A percentile compares a stretch with the other conserved stretches of the same genome.
These are phyloP conservation scores for Stylonectria norvegica DNA, from an alignment of 2,329 filamentous ascomycete genomes.

Conservation along the genomic window DNA sequence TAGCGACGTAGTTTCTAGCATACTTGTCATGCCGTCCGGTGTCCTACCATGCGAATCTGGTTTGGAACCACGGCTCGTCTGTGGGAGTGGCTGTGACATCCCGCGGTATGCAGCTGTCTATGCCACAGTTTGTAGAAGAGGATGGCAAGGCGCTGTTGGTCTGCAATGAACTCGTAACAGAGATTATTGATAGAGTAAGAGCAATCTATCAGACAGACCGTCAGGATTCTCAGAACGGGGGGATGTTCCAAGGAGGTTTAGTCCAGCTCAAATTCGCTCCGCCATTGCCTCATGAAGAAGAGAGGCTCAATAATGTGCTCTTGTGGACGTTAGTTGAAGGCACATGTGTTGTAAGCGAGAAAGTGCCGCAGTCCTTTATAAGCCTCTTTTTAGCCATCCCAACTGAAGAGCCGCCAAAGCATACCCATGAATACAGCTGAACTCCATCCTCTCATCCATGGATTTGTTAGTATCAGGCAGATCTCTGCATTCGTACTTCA, in stretches of 20 bases:
- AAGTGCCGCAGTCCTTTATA: neutral
- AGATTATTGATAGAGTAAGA: neutral
- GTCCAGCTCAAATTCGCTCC: neutral
- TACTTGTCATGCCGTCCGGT: neutral
- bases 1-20: conserved; percentile 3
- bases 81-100: neutral
- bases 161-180: neutral
- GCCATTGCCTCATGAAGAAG: neutral
- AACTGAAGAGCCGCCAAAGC: neutral
- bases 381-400: neutral
- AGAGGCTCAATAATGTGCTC: neutral
- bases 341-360: neutral
- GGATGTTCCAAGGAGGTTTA: neutral
- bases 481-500: neutral
- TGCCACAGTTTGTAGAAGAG: neutral
- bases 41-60: neutral
- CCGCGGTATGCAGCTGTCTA: neutral
- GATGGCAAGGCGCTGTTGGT: neutral
- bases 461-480: neutral
- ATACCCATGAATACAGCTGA: neutral
- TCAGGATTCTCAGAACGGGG: neutral
- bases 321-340: neutral
- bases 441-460: neutral
- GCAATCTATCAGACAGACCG: neutral
- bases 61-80: neutral